A percentile compares a stretch with the other conserved stretches of the same genome.
These are phyloP conservation scores for Aspergillus sclerotialis DNA, from an alignment of 2,329 filamentous ascomycete genomes.

Conservation along the genomic window DNA sequence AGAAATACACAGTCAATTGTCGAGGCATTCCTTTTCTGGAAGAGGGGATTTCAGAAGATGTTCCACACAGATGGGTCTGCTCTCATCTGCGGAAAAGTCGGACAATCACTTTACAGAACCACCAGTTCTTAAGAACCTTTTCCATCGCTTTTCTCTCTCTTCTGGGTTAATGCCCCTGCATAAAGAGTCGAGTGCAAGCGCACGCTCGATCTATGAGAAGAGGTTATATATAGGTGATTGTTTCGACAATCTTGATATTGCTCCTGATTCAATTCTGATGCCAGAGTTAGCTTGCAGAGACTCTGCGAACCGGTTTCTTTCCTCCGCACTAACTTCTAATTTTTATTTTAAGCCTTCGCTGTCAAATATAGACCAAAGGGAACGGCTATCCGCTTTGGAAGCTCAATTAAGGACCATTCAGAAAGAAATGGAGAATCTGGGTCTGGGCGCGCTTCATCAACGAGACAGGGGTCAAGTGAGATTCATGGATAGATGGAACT, in stretches of 20 bases:
- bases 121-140: constrained; percentile 21
- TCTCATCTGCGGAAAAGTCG: background rate
- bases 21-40: no score
- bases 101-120: constrained; percentile 12
- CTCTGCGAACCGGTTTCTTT: constrained; percentile 24
- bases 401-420: constrained; percentile 22
- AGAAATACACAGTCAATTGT: constrained; percentile 18
- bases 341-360: constrained; percentile 22
- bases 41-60: no score
- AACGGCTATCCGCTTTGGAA: constrained; percentile 23
- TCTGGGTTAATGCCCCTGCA: constrained; percentile 19
- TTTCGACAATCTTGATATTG: constrained; percentile 18
- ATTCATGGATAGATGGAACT: constrained; percentile 29
- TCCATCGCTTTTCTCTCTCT: constrained; percentile 28
- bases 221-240: constrained; percentile 21
- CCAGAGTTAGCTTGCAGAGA: constrained; percentile 24
- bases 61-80: constrained; percentile 13
- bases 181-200: constrained; percentile 12
- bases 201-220: constrained; percentile 21
- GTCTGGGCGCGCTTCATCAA: constrained; percentile 25
- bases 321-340: constrained; percentile 22
- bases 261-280: constrained; percentile 24
- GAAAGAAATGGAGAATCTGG: constrained; percentile 25
- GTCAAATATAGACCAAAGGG: constrained; percentile 18
- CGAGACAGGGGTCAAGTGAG: constrained; percentile 22